Evolutionary conservation across 768 basidiomycete species (phyloP), one percentile per base, ranked within the genome.

Genomic region (Collybia nuda): DNA sequence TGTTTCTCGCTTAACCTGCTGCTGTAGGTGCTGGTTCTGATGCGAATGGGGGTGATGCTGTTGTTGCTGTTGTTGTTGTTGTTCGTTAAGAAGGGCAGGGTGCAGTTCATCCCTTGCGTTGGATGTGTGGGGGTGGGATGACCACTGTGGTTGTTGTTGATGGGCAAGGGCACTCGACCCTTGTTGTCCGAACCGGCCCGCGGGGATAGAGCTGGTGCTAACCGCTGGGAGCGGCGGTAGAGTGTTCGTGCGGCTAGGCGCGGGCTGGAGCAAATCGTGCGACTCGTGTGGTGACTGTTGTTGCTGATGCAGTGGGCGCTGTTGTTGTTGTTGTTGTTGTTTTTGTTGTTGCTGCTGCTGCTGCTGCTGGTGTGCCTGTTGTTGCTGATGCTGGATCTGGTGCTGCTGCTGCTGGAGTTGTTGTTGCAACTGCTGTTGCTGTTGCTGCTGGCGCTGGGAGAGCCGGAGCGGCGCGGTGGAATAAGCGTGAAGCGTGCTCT

Each of bases 91-190:
- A 18, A 52, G 60, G 40, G 57, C 38, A 24, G 69, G 68, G 47
- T 63, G 66, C 9, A 67, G 51, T n/a, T 77, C 75, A 41, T 78
- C 73, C 61, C 74, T 64, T 5, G 72, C 74, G 54, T 58, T 70
- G 32, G 14, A 14, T 5, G 32, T 32, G 32, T 32, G 32, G 2
- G 32, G 32, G 32, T 32, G 32, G 32, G 28, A 44, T 1, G 55
- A 49, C 63, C 63, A 66, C 12, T 58, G 47, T 51, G 35, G 67
- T 14, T 58, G 47, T 51, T 39, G 29, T n/a, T n/a, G n/a, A n/a
- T n/a, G n/a, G n/a, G n/a, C n/a, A n/a, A n/a, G n/a, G n/a, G n/a
- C n/a, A n/a, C n/a, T n/a, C 28, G 45, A 53, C 44, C 42, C 53
- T 54, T 14, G 60, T 44, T 67, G 58, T 6, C 62, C n/a, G 47